Conservation (phyloP, 495 filamentous ascomycete genomes). For the Friedmanniomyces simplex region DNA sequence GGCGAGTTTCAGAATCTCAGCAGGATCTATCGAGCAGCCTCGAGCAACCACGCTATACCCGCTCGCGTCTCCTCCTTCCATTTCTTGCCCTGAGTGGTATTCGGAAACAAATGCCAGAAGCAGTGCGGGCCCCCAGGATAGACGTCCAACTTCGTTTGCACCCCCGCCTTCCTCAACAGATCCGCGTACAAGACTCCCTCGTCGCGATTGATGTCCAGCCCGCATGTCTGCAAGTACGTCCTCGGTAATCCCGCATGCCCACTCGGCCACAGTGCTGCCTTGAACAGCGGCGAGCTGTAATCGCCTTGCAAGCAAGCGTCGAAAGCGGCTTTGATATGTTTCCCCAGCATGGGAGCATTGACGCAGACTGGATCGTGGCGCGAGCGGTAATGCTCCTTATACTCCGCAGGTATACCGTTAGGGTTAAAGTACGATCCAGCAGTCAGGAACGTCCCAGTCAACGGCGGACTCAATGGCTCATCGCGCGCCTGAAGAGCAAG, state of each 20-base stretch:
- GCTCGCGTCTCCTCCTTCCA: slow-evolving; percentile 16
- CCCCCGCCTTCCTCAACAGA: slow-evolving; percentile 20
- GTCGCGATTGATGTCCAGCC: slow-evolving; percentile 28
- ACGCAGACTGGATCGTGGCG: background rate
- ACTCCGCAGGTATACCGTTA: background rate
- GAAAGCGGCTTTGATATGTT: background rate
- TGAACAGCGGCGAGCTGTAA: background rate
- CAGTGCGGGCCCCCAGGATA: slow-evolving; percentile 37
- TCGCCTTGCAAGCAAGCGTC: slow-evolving; percentile 2
- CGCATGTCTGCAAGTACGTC: slow-evolving; percentile 32
- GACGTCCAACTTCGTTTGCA: slow-evolving; percentile 29
- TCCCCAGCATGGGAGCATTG: background rate
- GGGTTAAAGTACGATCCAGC: slow-evolving; percentile 4
- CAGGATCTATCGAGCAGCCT: background rate
- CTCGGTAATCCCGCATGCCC: slow-evolving; percentile 25
- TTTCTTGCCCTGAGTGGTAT: background rate
- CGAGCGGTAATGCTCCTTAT: background rate
- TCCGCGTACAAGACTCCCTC: slow-evolving; percentile 14
- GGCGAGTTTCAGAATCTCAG: background rate
- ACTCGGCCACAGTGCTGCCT: slow-evolving; percentile 5
- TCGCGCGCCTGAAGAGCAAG: slow-evolving; percentile 34
- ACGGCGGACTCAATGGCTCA: slow-evolving; percentile 31
- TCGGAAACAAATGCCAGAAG: slow-evolving; percentile 25
- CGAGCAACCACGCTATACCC: slow-evolving; percentile 19
- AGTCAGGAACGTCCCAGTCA: slow-evolving; percentile 30